Percentiles rank a stretch among this genome's conserved stretches.
Conservation (phyloP, 169 alveolate genomes). For the Plasmodium gallinaceum region DNA sequence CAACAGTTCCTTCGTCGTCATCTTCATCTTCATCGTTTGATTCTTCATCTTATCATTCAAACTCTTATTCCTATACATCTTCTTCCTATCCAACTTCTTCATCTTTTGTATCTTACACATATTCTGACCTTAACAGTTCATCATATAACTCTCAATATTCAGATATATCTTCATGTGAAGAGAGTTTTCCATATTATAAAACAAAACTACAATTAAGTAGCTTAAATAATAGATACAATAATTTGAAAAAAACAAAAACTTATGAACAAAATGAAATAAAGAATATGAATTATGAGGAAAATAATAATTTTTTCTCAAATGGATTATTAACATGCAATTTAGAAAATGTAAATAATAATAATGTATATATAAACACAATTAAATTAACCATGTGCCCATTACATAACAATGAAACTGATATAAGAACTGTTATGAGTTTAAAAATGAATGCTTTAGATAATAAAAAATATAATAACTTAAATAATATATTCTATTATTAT, state of each 20-base stretch:
- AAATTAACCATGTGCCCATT: conserved; percentile 16
- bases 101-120: too few species aligned
- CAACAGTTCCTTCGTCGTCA: neutral
- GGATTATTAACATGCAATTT: conserved; percentile 23
- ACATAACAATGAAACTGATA: conserved; percentile 39
- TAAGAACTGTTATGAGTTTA: conserved; percentile 15
- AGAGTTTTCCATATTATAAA: too few species aligned
- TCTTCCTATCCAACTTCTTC: too few species aligned
- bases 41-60: conserved; percentile 13
- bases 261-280: neutral
- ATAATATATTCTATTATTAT: conserved; percentile 27
- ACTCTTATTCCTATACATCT: neutral
- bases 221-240: neutral
- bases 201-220: too few species aligned
- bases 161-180: neutral
- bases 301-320: neutral
- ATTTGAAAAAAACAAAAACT: neutral
- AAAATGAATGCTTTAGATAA: conserved; percentile 22
- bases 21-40: neutral
- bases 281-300: neutral
- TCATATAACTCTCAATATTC: neutral
- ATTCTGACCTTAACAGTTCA: too few species aligned
- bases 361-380: conserved; percentile 12
- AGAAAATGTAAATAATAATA: neutral
- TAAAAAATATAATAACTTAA: conserved; percentile 20